These are phyloP conservation scores for Globisporangium mamillatum DNA, from an alignment of 352 stramenopile species.

Conservation along the genomic window DNA sequence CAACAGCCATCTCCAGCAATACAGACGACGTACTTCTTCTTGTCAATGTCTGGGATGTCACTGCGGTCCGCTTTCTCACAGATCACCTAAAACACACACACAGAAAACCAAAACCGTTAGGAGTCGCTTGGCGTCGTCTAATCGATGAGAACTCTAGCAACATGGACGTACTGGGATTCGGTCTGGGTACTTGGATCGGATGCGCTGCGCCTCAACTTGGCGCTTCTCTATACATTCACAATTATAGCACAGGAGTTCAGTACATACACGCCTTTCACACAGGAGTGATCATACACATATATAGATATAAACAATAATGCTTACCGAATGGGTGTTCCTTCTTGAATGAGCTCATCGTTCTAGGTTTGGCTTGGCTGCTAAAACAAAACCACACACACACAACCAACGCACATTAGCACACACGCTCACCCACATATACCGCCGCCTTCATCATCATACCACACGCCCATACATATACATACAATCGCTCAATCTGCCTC, in stretches of 20 bases:
- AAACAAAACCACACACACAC: neutral
- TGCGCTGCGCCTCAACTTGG: conserved; percentile 96
- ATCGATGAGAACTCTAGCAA: neutral
- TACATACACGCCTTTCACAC: neutral
- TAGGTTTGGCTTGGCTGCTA: conserved; percentile 6
- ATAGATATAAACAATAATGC: neutral
- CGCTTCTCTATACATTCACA: conserved; percentile 88
- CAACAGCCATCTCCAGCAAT: neutral
- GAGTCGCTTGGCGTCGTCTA: neutral
- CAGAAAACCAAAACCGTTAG: neutral
- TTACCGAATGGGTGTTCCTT: conserved; percentile 88
- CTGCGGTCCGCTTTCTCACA: conserved; percentile 95
- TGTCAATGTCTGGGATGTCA: conserved; percentile 99
- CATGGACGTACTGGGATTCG: conserved; percentile 88
- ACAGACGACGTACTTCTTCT: conserved; percentile 93
- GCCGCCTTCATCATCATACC: neutral
- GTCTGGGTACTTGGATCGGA: conserved; percentile 98
- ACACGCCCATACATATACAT: neutral
- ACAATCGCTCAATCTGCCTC: neutral
- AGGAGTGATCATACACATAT: neutral
- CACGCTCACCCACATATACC: neutral
- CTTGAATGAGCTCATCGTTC: conserved; percentile 87
- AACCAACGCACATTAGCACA: neutral
- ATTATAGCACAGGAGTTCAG: neutral
- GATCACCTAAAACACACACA: conserved; percentile 56